phyloP scores from a whole-genome alignment of 345 rosid species.

The Pseudoturritis turrita region DNA sequence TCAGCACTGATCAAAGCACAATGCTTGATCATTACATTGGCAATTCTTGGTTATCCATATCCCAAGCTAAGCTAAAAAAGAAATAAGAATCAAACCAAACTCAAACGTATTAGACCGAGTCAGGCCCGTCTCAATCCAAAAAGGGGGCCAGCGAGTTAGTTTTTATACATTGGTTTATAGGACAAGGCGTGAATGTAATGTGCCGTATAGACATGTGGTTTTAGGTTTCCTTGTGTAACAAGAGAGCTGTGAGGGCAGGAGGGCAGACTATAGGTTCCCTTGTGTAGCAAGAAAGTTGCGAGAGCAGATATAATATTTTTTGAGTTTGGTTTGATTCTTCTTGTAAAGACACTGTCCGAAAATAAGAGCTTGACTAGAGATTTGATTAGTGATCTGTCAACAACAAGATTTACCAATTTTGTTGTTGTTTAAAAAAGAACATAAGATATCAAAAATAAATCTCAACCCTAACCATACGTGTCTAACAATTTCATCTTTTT shows the following conservation, averaged over 20 bases:
- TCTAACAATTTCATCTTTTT: not conserved
- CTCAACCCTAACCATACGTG: conserved; percentile 5
- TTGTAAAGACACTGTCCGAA: not conserved
- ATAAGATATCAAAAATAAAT: not conserved
- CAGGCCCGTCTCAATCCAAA: too few species aligned
- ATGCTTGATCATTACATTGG: too few species aligned
- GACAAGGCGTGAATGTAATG: not conserved
- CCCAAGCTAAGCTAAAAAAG: too few species aligned
- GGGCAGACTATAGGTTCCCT: too few species aligned
- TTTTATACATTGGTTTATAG: not conserved
- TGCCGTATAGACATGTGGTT: not conserved
- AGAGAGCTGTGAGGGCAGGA: too few species aligned
- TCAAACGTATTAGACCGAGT: too few species aligned
- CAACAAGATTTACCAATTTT: not conserved
- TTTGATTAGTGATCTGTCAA: not conserved
- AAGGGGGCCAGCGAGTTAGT: too few species aligned
- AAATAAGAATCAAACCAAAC: too few species aligned
- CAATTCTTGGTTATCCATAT: too few species aligned
- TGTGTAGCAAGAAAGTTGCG: not conserved
- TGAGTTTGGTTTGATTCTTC: not conserved
- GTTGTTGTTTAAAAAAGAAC: not conserved
- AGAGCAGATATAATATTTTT: not conserved
- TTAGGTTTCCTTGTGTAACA: not conserved
- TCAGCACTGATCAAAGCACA: too few species aligned
- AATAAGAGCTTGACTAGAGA: not conserved